Base-by-base conservation (phyloP, 1,139 yeast genomes). In the Magnusiomyces suaveolens region DNA sequence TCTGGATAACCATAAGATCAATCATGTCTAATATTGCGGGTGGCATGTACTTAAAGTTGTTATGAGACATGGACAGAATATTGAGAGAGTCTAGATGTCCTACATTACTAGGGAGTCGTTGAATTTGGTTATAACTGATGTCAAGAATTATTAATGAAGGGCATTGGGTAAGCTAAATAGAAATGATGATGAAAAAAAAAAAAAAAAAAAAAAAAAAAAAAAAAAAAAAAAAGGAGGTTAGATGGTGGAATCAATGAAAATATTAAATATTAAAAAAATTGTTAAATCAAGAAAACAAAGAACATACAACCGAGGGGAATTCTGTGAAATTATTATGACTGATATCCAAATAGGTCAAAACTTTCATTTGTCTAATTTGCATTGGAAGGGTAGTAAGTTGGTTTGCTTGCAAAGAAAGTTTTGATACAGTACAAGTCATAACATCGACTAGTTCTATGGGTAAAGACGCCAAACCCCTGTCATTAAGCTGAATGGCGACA, bases 61-160 rank as follows among this genome's bases (percentile, higher is more conserved):
- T 87, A 59, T 79, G 77, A 56, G 82, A 82, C 55, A 87, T 69
- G 14, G 87, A 82, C 20, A 87, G 68, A 2, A 84, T 83, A 60
- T 60, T 62, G 49, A 69, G 63, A 25, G 60, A 57, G 43, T 66
- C 72, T 62, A 84, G 67, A 47, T 61, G 63, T 1, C 70, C 73
- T 51, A 77, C 61, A 29, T 67, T 74, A 53, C 65, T 62, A 20
- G 77, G 81, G 56, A 80, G 75, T 39, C 71, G 64, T 43, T 70
- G 64, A 56, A 84, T 67, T 50, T 69, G 71, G 64, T 87, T 87
- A 47, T 75, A 72, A 36, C 90, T 82, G 32, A 87, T 68, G 66
- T 87, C 95, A 51, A 87, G 69, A 52, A 83, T 82, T 62, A 84
- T 90, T 56, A 87, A 70, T 8, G 69, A 71, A 57, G 62, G 68